Evolutionary conservation across 345 rosid genomes (phyloP).

Genomic region (Eucalyptus curtisii): DNA sequence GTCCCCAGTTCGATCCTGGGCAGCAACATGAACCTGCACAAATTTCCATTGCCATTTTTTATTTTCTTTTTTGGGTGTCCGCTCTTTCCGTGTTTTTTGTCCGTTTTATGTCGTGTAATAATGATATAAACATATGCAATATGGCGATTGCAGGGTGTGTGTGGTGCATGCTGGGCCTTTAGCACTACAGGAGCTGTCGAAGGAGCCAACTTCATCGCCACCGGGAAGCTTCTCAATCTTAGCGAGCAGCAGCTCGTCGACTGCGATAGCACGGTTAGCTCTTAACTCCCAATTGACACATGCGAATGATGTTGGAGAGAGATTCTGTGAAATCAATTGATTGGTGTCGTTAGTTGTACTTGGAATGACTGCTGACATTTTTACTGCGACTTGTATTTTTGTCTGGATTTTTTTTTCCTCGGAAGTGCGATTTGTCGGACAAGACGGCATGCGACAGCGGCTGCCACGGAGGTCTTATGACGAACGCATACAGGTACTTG

Average conservation of each 20-base stretch:
- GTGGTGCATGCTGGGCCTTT: conserved; percentile 98
- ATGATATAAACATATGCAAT: not conserved
- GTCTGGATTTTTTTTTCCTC: not conserved
- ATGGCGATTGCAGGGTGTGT: conserved; percentile 37
- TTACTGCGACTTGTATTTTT: not conserved
- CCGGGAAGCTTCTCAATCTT: conserved; percentile 77
- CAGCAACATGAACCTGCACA: conserved; percentile 7
- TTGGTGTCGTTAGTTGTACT: not conserved
- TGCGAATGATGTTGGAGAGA: not conserved
- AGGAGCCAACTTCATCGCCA: conserved; percentile 71
- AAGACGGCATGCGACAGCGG: conserved; percentile 59
- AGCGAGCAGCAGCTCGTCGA: conserved; percentile 93
- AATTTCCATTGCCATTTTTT: not conserved
- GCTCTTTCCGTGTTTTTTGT: not conserved
- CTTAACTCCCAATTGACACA: not conserved
- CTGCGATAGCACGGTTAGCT: conserved; percentile 48
- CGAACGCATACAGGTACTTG: conserved; percentile 72
- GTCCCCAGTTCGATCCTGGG: conserved; percentile 41
- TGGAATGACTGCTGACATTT: not conserved
- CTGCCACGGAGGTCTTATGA: conserved; percentile 85
- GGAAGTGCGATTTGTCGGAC: conserved; percentile 58
- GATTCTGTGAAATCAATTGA: not conserved
- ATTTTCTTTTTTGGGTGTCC: not conserved
- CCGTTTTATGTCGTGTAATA: not conserved
- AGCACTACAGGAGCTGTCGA: conserved; percentile 84